Conservation (phyloP, 768 basidiomycete species). For the Leccinum barrowsii region DNA sequence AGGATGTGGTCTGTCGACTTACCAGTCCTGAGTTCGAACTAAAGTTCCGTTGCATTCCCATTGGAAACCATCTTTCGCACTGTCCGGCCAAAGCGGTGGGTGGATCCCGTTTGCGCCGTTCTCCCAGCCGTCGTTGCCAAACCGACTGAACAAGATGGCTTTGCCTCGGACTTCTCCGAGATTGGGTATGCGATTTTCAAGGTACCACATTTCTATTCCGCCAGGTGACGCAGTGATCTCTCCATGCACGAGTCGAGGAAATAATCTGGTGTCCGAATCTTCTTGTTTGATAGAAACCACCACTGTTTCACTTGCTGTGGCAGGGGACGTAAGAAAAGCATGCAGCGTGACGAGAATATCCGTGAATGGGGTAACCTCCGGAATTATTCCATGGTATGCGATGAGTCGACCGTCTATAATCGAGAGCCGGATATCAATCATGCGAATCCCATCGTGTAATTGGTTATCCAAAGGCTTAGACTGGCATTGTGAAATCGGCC, state of each 20-base stretch:
- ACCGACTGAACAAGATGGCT: constrained; percentile 82
- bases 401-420: constrained; percentile 61
- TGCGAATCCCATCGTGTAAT: constrained; percentile 72
- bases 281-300: constrained; percentile 92
- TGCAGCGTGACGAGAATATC: constrained; percentile 60
- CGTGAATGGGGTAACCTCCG: constrained; percentile 65
- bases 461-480: constrained; percentile 59
- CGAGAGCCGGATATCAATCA: constrained; percentile 78
- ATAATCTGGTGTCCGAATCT: constrained; percentile 50
- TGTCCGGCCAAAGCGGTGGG: constrained; percentile 84
- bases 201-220: constrained; percentile 66
- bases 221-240: constrained; percentile 57
- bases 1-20: constrained; percentile 8
- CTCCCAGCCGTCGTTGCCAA: constrained; percentile 66
- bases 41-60: constrained; percentile 72
- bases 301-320: constrained; percentile 64
- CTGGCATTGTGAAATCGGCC: constrained; percentile 88
- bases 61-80: constrained; percentile 62
- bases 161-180: constrained; percentile 86
- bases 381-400: constrained; percentile 77
- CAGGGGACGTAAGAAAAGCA: constrained; percentile 57
- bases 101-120: constrained; percentile 81
- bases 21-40: constrained; percentile 88
- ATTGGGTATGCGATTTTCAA: constrained; percentile 75
- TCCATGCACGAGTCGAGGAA: constrained; percentile 62